phyloP scores from a whole-genome alignment of 257 asterid species.

The Solanum tarijense region DNA sequence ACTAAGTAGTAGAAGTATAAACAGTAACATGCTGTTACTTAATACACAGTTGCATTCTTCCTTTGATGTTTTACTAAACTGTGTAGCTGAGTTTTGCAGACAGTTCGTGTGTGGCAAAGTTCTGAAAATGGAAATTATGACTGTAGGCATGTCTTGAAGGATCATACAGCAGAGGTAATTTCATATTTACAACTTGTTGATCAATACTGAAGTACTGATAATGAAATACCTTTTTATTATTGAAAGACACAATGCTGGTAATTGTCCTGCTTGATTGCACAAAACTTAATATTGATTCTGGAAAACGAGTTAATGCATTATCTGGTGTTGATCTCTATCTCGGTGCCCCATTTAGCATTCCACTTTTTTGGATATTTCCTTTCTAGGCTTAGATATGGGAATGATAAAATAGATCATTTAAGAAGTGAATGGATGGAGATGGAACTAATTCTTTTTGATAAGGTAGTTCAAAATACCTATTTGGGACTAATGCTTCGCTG shows the following conservation, averaged over 20 bases:
- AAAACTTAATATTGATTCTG: not conserved
- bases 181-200: not conserved
- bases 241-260: not conserved
- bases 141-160: slow-evolving; percentile 68
- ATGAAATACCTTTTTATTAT: not conserved
- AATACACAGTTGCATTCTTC: not conserved
- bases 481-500: not conserved
- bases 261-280: not conserved
- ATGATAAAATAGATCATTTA: not conserved
- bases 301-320: not conserved
- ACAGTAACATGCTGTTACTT: not conserved
- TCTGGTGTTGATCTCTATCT: not conserved
- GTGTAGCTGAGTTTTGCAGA: slow-evolving; percentile 35
- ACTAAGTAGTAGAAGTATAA: not conserved
- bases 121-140: slow-evolving; percentile 64
- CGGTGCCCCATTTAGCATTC: not conserved
- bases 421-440: not conserved
- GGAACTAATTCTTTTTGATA: not conserved
- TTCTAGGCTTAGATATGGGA: not conserved
- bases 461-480: not conserved
- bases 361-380: not conserved
- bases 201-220: not conserved
- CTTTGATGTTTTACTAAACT: not conserved
- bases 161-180: slow-evolving; percentile 87
- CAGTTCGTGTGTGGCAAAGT: slow-evolving; percentile 91